Evolutionary conservation across 257 asterid genomes (phyloP).

Genomic region (Solanum medicagineum): DNA sequence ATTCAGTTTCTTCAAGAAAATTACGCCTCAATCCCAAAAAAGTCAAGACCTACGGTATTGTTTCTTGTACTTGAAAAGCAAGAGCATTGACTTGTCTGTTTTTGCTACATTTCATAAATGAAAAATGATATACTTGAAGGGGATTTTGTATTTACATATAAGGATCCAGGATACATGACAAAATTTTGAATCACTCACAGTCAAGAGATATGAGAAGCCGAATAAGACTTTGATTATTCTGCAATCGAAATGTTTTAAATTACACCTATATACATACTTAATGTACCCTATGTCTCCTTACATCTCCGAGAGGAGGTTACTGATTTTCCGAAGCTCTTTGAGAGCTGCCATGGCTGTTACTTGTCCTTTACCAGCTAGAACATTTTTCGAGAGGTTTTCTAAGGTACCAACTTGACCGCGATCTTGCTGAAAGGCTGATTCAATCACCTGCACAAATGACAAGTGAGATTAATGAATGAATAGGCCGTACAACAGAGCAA

Average conservation of each 20-base stretch:
- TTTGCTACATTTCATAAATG: not conserved
- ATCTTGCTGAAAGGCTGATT: slow-evolving; percentile 66
- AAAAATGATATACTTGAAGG: not conserved
- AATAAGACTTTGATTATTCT: not conserved
- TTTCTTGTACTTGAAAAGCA: not conserved
- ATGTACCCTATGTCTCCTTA: slow-evolving; percentile 13
- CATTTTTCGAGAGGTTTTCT: slow-evolving; percentile 30
- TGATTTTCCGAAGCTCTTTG: slow-evolving; percentile 77
- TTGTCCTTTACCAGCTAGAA: slow-evolving; percentile 53
- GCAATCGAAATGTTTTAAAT: not conserved
- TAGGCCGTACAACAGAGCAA: not conserved
- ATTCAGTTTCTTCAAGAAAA: too few species aligned
- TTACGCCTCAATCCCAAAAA: not conserved
- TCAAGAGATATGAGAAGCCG: not conserved
- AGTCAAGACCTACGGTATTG: too few species aligned
- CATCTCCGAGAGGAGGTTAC: slow-evolving; percentile 73
- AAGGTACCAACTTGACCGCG: slow-evolving; percentile 20
- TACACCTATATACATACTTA: slow-evolving; percentile 17
- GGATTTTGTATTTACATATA: not conserved
- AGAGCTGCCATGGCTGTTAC: slow-evolving; percentile 57
- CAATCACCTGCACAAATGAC: slow-evolving; percentile 49
- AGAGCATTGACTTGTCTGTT: not conserved
- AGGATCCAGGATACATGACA: not conserved
- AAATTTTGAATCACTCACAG: not conserved
- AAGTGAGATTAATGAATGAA: not conserved